Conservation (phyloP, 306 rosid species). For the Begonia masoniana region DNA sequence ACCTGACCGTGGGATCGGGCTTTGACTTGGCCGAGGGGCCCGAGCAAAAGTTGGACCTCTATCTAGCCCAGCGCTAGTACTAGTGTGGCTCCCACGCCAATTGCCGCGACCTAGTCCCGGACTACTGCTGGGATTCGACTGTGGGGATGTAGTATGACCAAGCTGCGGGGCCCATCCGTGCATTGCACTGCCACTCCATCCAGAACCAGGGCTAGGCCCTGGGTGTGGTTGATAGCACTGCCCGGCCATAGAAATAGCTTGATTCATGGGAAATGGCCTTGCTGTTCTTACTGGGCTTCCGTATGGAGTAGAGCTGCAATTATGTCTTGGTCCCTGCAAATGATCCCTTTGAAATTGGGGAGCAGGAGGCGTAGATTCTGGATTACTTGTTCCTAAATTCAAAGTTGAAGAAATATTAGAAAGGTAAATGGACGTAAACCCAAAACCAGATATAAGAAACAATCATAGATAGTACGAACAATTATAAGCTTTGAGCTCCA, state of each 20-base stretch:
- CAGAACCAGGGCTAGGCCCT: background rate
- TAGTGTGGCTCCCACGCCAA: too few species aligned
- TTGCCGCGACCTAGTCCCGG: too few species aligned
- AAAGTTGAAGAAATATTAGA: background rate
- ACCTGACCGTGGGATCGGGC: slow-evolving; percentile 30
- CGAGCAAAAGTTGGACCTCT: too few species aligned
- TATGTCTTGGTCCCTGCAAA: background rate
- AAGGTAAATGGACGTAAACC: background rate
- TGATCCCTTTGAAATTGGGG: background rate
- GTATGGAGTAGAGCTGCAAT: background rate
- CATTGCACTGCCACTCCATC: background rate
- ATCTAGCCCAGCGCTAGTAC: too few species aligned
- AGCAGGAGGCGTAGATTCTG: background rate
- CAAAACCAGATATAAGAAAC: background rate
- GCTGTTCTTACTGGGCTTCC: background rate
- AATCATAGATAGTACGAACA: background rate
- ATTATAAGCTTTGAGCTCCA: background rate
- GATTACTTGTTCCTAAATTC: background rate
- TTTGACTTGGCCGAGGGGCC: slow-evolving; percentile 9
- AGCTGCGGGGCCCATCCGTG: too few species aligned
- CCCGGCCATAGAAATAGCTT: background rate
- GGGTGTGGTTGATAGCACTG: background rate
- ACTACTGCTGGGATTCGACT: too few species aligned
- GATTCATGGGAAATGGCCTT: background rate
- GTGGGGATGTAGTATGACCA: too few species aligned